These are phyloP conservation scores for Oryza brachyantha DNA, from an alignment of 176 grass and related monocot genomes.

Conservation along the genomic window DNA sequence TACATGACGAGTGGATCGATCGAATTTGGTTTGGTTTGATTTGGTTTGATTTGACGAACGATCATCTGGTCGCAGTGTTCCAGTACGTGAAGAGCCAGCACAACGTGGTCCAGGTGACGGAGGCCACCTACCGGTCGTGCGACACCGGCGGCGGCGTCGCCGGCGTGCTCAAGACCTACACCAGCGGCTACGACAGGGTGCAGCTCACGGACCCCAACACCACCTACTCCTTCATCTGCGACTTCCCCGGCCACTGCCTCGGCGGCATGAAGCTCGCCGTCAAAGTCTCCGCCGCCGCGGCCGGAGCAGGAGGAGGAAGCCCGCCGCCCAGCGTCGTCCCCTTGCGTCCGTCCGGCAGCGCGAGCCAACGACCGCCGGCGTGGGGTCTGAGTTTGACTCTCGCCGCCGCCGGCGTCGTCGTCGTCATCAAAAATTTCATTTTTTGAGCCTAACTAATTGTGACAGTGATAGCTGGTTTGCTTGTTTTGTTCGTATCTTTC, in stretches of 20 bases:
- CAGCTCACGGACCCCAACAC: conserved; percentile 20
- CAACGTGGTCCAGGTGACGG: conserved; percentile 47
- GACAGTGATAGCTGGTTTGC: no score
- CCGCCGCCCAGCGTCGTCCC: neutral
- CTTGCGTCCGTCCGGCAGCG: neutral
- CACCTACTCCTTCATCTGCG: conserved; percentile 62
- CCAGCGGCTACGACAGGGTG: conserved; percentile 43
- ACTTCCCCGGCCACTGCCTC: conserved; percentile 34
- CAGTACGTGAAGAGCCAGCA: conserved; percentile 47
- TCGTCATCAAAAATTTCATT: neutral
- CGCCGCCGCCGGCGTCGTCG: neutral
- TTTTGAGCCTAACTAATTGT: neutral
- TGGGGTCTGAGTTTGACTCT: conserved; percentile 3
- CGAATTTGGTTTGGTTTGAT: no score
- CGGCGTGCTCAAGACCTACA: conserved; percentile 31
- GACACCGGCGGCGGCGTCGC: neutral
- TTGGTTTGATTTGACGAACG: no score
- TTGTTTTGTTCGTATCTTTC: neutral
- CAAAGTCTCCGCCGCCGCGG: neutral
- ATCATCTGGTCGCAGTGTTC: conserved; percentile 37
- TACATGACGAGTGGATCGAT: no score
- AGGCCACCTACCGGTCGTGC: conserved; percentile 41
- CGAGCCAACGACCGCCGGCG: neutral
- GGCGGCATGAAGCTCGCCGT: conserved; percentile 48
- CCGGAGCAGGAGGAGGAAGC: neutral